These are phyloP conservation scores for Brassica juncea DNA, from an alignment of 345 rosid genomes.

Conservation along the genomic window DNA sequence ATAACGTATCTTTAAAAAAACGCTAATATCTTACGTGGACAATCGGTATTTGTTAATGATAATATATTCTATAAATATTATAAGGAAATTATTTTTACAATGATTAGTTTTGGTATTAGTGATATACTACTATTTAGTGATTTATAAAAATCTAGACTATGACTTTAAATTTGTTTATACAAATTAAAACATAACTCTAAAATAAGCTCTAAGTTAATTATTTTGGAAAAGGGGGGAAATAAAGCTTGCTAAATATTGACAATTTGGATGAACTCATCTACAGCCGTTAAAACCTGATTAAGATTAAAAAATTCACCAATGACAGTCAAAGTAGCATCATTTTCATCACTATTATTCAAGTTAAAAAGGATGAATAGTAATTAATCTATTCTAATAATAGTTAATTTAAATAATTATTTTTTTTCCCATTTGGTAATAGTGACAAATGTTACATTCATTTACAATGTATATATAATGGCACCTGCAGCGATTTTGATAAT, in stretches of 20 bases:
- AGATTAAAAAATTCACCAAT: not conserved
- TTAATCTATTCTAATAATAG: not conserved
- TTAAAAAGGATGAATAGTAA: not conserved
- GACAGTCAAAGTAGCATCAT: not conserved
- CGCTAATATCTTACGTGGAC: not conserved
- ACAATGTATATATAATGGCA: constrained; percentile 10
- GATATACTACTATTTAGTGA: not conserved
- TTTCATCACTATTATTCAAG: not conserved
- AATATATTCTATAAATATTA: not conserved
- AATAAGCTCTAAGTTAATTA: constrained; percentile 12
- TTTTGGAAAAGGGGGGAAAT: not conserved
- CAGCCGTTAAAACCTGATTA: constrained; percentile 2
- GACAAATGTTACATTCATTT: constrained; percentile 25
- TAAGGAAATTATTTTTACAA: not conserved
- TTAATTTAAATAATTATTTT: not conserved
- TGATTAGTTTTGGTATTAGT: not conserved
- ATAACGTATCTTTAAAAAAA: not conserved
- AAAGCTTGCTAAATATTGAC: constrained; percentile 1
- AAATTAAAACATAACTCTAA: constrained; percentile 15
- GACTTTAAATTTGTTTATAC: not conserved
- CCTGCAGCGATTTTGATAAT: constrained; percentile 14
- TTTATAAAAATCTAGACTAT: not conserved
- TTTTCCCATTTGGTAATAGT: constrained; percentile 9
- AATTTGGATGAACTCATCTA: not conserved
- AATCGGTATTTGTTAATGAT: not conserved